Base-by-base conservation (phyloP, 2,329 filamentous ascomycete genomes). In the Fusarium brevicatenulatum region DNA sequence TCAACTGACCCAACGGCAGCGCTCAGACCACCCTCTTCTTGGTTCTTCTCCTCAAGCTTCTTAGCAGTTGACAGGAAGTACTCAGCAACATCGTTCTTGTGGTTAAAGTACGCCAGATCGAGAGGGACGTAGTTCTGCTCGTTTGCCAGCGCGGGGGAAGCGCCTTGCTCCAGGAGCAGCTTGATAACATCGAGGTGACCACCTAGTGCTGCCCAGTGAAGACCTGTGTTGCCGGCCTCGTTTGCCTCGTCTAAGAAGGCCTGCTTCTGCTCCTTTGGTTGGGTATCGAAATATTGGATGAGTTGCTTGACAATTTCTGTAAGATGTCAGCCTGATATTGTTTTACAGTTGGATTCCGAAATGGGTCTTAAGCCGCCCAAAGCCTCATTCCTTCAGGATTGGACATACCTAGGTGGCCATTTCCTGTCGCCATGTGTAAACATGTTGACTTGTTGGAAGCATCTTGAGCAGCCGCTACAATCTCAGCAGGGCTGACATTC, bases 151-250 rank as follows among this genome's bases (percentile, higher is more conserved):
- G 91, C 91, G 9, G 95, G 91, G 66, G 94, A 92, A 3, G 95
- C 95, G 5, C 94, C 95, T 6, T 90, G 86, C 49, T 91, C 90
- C 4, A 97, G 86, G 18, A 99, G 87, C 2, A 91, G 83, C 84
- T 95, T 93, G 11, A 97, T 94, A 7, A 91, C 89, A 10, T 91
- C 89, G 7, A 98, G 85, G 78, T 98, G 95, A 4, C 95, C 95
- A 61, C 97, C 96, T 62, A 98, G 85, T 1, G 94, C 93, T 1
- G 95, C 95, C 95, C 95, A 98, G 83, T 99, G 96, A 65, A 99
- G 86, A 1, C 94, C 90, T 2, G 95, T 98, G 84, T 98, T 98
- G 49, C 95, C 95, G 50, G 93, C 92, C 70, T 90, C 86, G 79
- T 99, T 99, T 69, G 89, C 86, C 5, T 87, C 85, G 76, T 94